Conservation (phyloP, 1,139 yeast species). For the Blastobotrys indianensis region DNA sequence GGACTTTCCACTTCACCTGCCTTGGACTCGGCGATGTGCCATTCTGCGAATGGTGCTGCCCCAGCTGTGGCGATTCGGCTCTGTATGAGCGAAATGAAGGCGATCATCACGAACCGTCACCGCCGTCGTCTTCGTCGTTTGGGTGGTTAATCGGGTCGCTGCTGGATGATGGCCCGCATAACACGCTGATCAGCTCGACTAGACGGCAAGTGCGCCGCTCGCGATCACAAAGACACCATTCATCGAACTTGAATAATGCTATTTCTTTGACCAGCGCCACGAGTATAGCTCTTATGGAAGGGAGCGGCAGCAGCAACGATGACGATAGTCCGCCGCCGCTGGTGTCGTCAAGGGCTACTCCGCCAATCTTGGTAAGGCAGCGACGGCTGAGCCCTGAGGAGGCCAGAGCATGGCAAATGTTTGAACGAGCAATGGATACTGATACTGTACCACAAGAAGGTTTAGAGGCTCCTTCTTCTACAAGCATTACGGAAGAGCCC, state of each 20-base stretch:
- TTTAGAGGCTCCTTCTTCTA: neutral
- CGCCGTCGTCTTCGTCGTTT: neutral
- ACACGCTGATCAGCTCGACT: neutral
- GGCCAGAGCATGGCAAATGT: constrained; percentile 30
- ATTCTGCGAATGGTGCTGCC: constrained; percentile 30
- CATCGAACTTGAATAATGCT: too few species aligned
- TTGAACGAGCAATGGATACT: constrained; percentile 24
- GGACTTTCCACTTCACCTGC: constrained; percentile 31
- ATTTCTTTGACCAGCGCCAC: too few species aligned
- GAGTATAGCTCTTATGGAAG: too few species aligned
- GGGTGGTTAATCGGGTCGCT: neutral
- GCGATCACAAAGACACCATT: neutral
- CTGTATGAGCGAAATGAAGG: constrained; percentile 5
- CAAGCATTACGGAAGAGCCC: neutral
- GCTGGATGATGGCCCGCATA: neutral
- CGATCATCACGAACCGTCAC: neutral
- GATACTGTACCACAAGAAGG: neutral
- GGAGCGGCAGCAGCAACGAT: too few species aligned
- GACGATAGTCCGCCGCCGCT: too few species aligned
- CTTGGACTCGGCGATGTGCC: constrained; percentile 30
- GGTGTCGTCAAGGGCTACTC: too few species aligned
- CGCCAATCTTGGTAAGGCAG: too few species aligned
- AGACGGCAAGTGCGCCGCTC: neutral
- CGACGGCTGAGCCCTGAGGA: constrained; percentile 25
- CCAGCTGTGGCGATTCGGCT: constrained; percentile 25